phyloP scores from a whole-genome alignment of 148 eudicot species.

The Cornus controversa region DNA sequence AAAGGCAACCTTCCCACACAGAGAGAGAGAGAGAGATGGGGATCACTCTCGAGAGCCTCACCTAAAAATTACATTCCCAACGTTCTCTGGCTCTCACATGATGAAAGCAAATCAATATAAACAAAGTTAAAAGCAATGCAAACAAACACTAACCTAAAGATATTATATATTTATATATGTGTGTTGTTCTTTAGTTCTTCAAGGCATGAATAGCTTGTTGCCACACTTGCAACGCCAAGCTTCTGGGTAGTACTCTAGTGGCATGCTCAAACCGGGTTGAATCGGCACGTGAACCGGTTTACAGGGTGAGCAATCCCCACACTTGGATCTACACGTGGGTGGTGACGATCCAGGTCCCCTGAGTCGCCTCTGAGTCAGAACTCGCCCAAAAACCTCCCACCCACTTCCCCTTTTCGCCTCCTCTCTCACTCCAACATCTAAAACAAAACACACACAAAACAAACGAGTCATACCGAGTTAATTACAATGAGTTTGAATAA shows the following conservation, averaged over 20 bases:
- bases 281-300: slow-evolving; percentile 65
- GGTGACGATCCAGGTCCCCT: slow-evolving; percentile 73
- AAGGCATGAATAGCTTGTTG: slow-evolving; percentile 70
- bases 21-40: neutral
- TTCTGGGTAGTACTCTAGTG: slow-evolving; percentile 83
- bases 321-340: slow-evolving; percentile 68
- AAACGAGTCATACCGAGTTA: neutral
- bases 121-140: slow-evolving; percentile 1
- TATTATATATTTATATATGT: neutral
- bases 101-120: neutral
- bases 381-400: slow-evolving; percentile 13
- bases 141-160: neutral
- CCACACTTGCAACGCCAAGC: slow-evolving; percentile 94
- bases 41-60: slow-evolving; percentile 8
- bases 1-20: no score
- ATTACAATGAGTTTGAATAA: neutral
- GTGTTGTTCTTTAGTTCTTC: neutral
- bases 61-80: slow-evolving; percentile 26
- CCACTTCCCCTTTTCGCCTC: neutral
- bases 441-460: neutral
- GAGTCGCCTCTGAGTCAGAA: slow-evolving; percentile 27
- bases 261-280: slow-evolving; percentile 55
- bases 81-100: slow-evolving; percentile 6
- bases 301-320: slow-evolving; percentile 73
- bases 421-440: neutral